Evolutionary conservation across 2,329 filamentous ascomycete genomes (phyloP).

Genomic region (Aspergillus sp.): DNA sequence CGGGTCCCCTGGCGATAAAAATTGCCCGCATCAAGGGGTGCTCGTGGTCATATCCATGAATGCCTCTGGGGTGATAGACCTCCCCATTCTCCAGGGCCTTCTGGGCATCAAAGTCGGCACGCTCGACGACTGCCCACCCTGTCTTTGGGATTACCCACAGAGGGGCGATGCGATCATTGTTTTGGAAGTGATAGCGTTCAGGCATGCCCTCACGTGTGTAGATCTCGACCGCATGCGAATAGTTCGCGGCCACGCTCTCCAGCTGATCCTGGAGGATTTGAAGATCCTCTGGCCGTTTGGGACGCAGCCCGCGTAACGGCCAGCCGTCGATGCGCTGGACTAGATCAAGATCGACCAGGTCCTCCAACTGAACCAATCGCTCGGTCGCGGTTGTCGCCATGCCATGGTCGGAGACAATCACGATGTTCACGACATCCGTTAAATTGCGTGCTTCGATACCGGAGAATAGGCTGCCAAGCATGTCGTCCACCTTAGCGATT

Average conservation of each 20-base stretch:
- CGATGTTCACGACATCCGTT: constrained; percentile 85
- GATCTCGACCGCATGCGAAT: constrained; percentile 69
- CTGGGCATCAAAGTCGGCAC: constrained; percentile 73
- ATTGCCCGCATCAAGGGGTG: constrained; percentile 96
- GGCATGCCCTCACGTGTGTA: constrained; percentile 90
- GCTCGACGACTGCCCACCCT: constrained; percentile 87
- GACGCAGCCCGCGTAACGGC: constrained; percentile 86
- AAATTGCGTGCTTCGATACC: constrained; percentile 81
- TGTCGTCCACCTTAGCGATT: constrained; percentile 76
- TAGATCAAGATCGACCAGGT: constrained; percentile 74
- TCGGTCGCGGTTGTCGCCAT: constrained; percentile 90
- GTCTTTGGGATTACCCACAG: constrained; percentile 91
- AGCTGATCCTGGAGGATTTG: constrained; percentile 64
- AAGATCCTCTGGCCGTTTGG: constrained; percentile 68
- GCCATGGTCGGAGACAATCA: constrained; percentile 96
- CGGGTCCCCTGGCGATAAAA: constrained; percentile 87
- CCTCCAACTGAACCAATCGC: constrained; percentile 84
- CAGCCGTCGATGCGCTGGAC: constrained; percentile 89
- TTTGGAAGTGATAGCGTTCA: constrained; percentile 83
- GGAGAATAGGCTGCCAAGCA: constrained; percentile 74
- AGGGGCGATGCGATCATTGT: constrained; percentile 86
- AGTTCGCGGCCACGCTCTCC: constrained; percentile 59
- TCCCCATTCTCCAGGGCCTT: constrained; percentile 64
- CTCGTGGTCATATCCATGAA: constrained; percentile 94
- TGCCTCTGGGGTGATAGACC: constrained; percentile 75